Percentiles rank a stretch among this genome's conserved stretches.
These are phyloP conservation scores for Populus pruinosa DNA, from an alignment of 345 rosid species.

Conservation along the genomic window DNA sequence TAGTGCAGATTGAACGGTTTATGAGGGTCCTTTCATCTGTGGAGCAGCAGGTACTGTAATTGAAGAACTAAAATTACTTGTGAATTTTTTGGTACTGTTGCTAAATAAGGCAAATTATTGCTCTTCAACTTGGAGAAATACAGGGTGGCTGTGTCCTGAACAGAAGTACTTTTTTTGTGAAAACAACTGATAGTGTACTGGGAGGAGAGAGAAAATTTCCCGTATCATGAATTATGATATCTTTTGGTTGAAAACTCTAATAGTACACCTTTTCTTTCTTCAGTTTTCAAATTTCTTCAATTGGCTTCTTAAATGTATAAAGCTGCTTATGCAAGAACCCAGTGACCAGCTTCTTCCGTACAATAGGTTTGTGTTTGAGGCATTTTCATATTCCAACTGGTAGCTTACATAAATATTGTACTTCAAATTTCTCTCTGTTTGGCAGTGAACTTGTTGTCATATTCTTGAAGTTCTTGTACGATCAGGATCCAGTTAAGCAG, in stretches of 20 bases:
- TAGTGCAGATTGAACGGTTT: constrained; percentile 80
- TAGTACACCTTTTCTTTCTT: constrained; percentile 15
- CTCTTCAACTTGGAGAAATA: neutral
- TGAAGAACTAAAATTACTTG: neutral
- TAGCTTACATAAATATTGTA: constrained; percentile 6
- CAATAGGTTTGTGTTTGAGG: constrained; percentile 54
- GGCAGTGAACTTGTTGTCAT: constrained; percentile 84
- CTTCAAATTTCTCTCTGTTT: constrained; percentile 25
- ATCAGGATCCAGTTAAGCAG: constrained; percentile 86
- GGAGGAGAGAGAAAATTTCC: neutral
- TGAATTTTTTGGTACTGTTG: neutral
- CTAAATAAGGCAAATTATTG: neutral
- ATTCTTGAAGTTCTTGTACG: constrained; percentile 84
- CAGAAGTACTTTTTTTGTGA: too few relatives aligned
- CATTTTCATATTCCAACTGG: constrained; percentile 12
- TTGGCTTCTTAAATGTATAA: constrained; percentile 86
- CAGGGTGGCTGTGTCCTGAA: neutral
- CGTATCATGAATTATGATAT: neutral
- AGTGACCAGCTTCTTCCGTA: constrained; percentile 72
- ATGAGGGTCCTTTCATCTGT: constrained; percentile 78
- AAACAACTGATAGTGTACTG: too few relatives aligned
- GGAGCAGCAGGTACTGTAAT: constrained; percentile 65
- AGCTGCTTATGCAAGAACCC: constrained; percentile 83
- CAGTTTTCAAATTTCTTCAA: constrained; percentile 90
- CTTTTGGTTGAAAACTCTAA: constrained; percentile 7